Evolutionary conservation across 805 yeast species (phyloP), one percentile per base, ranked within the genome.

Genomic region (Cyberlindnera nakhonratchasimensis): DNA sequence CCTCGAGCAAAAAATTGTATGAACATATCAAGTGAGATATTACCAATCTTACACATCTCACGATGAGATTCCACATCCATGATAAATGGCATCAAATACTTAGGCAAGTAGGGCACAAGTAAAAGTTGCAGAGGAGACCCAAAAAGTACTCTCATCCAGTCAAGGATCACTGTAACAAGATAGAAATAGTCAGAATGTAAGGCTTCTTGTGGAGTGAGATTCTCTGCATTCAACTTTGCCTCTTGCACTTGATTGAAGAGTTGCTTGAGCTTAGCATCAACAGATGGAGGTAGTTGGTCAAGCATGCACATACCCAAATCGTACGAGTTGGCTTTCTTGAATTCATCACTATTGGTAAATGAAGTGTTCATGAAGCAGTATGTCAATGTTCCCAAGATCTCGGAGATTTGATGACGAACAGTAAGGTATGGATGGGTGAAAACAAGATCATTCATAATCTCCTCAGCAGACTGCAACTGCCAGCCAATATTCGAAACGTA

Each of bases 41-140:
- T 73, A 0, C 82, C 82, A 43, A 85, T 62, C 50, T 84, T 86
- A 51, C 95, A 85, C 12, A 86, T 86, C 47, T 91, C 97, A 46
- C 86, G 80, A 69, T 85, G 74, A 34, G 71, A 74, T 39, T 80
- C 76, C 35, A 88, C 64, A 14, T 73, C 67, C 54, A 86, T 67
- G 43, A 88, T 65, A 47, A 86, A 80, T 21, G 96, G 96, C 1
- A 87, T 62, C 22, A 89, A 70, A 39, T 75, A 66, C 3, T 66
- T 61, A 9, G 67, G 58, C 29, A 83, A 62, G 41, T 75, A 72
- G 3, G 78, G 78, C 33, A 77, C 72, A 30, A 84, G 59, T 8
- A 78, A 64, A 0, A 70, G 57, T 1, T 82, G 77, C 32, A 72
- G 70, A 2, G 83, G 72, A 1, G 86, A 73, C 33, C 66, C 67